These are phyloP conservation scores for Punica granatum DNA, from an alignment of 345 rosid genomes.

Conservation along the genomic window DNA sequence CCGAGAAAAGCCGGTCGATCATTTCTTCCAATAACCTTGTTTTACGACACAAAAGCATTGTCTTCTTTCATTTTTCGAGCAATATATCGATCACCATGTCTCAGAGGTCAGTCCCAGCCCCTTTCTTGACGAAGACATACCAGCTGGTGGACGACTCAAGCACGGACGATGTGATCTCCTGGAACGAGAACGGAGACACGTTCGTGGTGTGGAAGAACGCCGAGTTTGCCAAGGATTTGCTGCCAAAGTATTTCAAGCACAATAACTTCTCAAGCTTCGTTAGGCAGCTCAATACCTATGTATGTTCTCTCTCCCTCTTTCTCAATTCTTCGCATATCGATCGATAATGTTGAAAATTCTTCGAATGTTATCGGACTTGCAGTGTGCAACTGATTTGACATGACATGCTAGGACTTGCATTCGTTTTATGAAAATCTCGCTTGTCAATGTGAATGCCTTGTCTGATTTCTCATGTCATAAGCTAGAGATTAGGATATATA, in stretches of 20 bases:
- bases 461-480: not conserved
- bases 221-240: conserved; percentile 37
- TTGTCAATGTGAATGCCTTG: too few species aligned
- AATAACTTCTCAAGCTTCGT: conserved; percentile 43
- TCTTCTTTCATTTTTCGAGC: not conserved
- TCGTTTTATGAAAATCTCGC: too few species aligned
- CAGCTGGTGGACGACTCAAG: conserved; percentile 21
- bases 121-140: conserved; percentile 23
- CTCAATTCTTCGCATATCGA: not conserved
- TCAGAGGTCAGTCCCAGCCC: conserved; percentile 36
- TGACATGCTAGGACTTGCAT: too few species aligned
- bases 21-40: too few species aligned
- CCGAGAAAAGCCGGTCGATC: not conserved
- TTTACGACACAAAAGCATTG: not conserved
- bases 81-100: conserved; percentile 10
- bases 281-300: conserved; percentile 40
- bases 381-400: too few species aligned
- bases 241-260: conserved; percentile 36
- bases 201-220: conserved; percentile 36
- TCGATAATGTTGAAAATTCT: too few species aligned
- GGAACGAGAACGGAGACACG: conserved; percentile 14
- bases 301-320: not conserved
- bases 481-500: too few species aligned
- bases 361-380: too few species aligned
- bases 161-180: conserved; percentile 18